Conservation (phyloP, 192 early-diverging fungal genomes). For the Endogone sp. region DNA sequence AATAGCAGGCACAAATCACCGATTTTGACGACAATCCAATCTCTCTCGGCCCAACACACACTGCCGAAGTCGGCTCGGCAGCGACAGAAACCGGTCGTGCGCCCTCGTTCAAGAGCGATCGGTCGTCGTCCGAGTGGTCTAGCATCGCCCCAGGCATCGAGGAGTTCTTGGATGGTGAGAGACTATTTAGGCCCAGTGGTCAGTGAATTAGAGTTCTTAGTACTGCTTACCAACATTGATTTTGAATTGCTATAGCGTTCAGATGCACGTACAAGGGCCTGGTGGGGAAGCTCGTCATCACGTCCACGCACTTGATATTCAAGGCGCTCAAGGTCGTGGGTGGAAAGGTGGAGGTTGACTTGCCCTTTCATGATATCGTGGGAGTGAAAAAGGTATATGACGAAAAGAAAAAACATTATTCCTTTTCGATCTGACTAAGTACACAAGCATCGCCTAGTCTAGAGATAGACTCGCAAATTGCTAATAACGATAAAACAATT, state of each 20-base stretch:
- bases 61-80: background rate
- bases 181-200: no score
- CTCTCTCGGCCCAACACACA: background rate
- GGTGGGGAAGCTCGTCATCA: constrained; percentile 9
- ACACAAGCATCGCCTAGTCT: background rate
- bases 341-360: constrained; percentile 13
- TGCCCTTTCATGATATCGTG: constrained; percentile 14
- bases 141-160: no score
- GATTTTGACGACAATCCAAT: background rate
- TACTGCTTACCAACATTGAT: no score
- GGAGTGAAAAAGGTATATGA: constrained; percentile 5
- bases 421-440: background rate
- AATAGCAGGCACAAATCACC: background rate
- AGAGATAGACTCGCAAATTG: background rate
- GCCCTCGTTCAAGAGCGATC: background rate
- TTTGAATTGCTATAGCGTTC: background rate
- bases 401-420: no score
- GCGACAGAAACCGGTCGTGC: background rate
- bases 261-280: background rate
- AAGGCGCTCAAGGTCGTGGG: constrained; percentile 18
- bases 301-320: constrained; percentile 3
- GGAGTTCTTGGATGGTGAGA: background rate
- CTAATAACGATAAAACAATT: no score
- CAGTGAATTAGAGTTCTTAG: no score
- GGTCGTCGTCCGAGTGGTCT: background rate